Conservation (phyloP, 2,329 filamentous ascomycete genomes). For the Stagonosporopsis chrysanthemi region DNA sequence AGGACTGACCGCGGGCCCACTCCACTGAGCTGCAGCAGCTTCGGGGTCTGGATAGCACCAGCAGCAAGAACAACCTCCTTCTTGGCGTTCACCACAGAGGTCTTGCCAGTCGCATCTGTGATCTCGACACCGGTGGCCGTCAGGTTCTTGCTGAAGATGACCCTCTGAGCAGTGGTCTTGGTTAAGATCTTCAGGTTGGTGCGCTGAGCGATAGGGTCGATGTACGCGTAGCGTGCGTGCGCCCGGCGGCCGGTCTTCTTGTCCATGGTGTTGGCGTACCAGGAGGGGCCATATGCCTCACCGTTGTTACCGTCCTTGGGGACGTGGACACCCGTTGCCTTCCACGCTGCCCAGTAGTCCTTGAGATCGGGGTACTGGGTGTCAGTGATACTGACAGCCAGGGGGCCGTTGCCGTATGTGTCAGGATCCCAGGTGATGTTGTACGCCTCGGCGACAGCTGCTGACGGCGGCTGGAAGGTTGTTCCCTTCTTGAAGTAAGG, state of each 20-base stretch:
- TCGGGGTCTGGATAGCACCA: slow-evolving; percentile 62
- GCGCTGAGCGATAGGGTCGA: slow-evolving; percentile 36
- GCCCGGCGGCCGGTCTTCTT: slow-evolving; percentile 32
- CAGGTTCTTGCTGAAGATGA: slow-evolving; percentile 29
- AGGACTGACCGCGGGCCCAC: slow-evolving; percentile 41
- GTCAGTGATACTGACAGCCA: slow-evolving; percentile 36
- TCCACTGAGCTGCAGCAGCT: slow-evolving; percentile 54
- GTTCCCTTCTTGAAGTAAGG: slow-evolving; percentile 40
- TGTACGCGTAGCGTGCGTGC: slow-evolving; percentile 41
- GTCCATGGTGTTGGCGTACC: slow-evolving; percentile 42
- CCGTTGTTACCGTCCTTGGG: slow-evolving; percentile 34
- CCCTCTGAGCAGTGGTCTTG: slow-evolving; percentile 29
- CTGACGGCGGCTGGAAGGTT: slow-evolving; percentile 35
- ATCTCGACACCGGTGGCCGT: slow-evolving; percentile 32
- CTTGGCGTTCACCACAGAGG: slow-evolving; percentile 29
- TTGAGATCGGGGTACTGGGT: slow-evolving; percentile 40
- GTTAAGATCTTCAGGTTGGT: slow-evolving; percentile 39
- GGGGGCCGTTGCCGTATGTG: slow-evolving; percentile 35
- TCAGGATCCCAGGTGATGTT: slow-evolving; percentile 40
- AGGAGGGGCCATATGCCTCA: slow-evolving; percentile 33
- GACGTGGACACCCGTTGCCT: slow-evolving; percentile 26
- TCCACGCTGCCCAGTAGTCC: slow-evolving; percentile 36
- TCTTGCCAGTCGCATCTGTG: slow-evolving; percentile 24
- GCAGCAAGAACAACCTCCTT: slow-evolving; percentile 68
- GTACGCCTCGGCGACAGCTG: slow-evolving; percentile 26